Evolutionary conservation across 164 flowering plant genomes (phyloP), one percentile per base, ranked within the genome.

Genomic region (Vitis rupestris): DNA sequence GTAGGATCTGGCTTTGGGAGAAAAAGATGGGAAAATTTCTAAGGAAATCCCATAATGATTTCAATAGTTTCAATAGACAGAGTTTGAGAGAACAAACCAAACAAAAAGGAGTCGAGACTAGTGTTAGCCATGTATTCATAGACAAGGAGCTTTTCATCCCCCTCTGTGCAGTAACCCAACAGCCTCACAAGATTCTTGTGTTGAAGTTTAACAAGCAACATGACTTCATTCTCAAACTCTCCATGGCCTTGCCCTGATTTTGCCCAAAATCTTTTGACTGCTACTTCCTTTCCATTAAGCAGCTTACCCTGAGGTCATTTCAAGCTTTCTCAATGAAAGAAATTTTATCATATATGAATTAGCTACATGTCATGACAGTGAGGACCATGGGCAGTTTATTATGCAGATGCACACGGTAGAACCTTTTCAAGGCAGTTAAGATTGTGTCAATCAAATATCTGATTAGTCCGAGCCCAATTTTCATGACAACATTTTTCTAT

Each of bases 181-280:
- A 85, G 82, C 75, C 77, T 81, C 2, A 85, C 88, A 19, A 85
- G 80, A 70, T 82, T 82, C 19, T 75, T 78, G 63, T 85, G 88
- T 50, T 85, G 89, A 61, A 85, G 78, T 19, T 77, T 85, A 13
- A 75, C 78, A 3, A 85, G 76, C 15, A 85, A 59, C 16, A 60
- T 70, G 2, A 80, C 75, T 69, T 85, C 88, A 76, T 79, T 85
- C 64, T 67, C 73, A 66, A 81, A 85, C 66, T 81, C 86, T 53
- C 76, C 60, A 5, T 64, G 23, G 0, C 89, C 89, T 66, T 85
- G 89, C 2, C 67, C 65, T 0, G 89, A 83, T 27, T 44, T 69
- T 49, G 12, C 30, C 1, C 82, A 77, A 2, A 82, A 81, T 64
- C 84, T 82, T 51, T 85, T 85, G 2, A 85, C 85, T 11, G 89